Conservation (phyloP, 345 rosid species). For the Dimocarpus longan region DNA sequence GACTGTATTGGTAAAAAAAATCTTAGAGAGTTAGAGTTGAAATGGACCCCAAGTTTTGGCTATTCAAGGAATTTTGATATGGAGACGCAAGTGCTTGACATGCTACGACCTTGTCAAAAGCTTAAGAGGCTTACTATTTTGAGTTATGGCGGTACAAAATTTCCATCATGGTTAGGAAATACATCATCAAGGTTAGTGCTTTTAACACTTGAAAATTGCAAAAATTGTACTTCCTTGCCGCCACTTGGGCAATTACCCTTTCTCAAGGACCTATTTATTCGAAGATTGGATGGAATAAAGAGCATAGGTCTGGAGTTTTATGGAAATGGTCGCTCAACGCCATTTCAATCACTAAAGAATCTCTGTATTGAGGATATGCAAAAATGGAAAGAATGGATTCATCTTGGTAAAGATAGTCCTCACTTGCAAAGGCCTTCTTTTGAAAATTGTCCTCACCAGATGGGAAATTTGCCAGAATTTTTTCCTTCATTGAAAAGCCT, state of each 20-base stretch:
- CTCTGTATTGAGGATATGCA: not conserved
- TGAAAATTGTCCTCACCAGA: not conserved
- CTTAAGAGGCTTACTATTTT: constrained; percentile 1
- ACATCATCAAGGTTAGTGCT: not conserved
- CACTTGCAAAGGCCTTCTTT: too few relatives aligned
- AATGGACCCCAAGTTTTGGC: constrained; percentile 10
- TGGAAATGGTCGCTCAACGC: not conserved
- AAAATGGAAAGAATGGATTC: not conserved
- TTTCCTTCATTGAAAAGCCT: not conserved
- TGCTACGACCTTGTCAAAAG: constrained; percentile 12
- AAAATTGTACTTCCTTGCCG: constrained; percentile 21
- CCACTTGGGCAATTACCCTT: constrained; percentile 29
- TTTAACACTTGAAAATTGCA: constrained; percentile 1
- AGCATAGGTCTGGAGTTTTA: not conserved
- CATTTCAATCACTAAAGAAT: not conserved
- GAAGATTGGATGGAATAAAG: constrained; percentile 13
- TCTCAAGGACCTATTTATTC: constrained; percentile 20
- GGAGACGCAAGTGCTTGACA: not conserved
- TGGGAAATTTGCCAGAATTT: too few relatives aligned
- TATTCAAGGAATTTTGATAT: not conserved
- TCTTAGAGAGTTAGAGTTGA: not conserved
- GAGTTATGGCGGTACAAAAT: not conserved
- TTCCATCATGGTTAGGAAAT: not conserved
- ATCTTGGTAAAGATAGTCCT: not conserved
- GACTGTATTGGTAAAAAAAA: constrained; percentile 1